Conservation (phyloP, 1,284 basidiomycete genomes). For the Cutaneotrichosporon cavernicola region DNA sequence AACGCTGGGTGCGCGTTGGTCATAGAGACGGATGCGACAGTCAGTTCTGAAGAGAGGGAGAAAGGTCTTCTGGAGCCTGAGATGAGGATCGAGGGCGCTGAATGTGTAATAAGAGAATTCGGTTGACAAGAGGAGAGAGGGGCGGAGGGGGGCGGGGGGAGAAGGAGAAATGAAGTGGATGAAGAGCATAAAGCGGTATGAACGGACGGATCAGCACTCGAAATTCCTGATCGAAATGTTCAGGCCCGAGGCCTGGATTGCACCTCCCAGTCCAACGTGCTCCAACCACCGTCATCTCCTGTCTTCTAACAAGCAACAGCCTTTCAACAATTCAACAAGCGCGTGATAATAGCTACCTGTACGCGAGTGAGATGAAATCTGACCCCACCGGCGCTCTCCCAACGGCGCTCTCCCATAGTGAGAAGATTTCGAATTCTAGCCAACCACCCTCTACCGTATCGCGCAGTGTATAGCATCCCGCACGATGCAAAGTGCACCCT, state of each 20-base stretch:
- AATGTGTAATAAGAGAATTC: neutral
- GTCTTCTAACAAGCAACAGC: neutral
- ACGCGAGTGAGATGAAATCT: neutral
- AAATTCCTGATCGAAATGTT: neutral
- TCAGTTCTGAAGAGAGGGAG: neutral
- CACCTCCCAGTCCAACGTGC: too few relatives aligned
- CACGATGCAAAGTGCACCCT: neutral
- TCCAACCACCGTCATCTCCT: too few relatives aligned
- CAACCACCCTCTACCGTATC: neutral
- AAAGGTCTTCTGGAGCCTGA: neutral
- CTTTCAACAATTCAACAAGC: neutral
- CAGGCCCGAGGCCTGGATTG: neutral
- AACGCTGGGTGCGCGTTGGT: slow-evolving; percentile 39
- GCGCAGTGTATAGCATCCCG: slow-evolving; percentile 2
- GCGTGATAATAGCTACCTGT: too few relatives aligned
- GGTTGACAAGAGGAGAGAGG: too few relatives aligned
- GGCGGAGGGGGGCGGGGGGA: too few relatives aligned
- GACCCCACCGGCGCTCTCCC: too few relatives aligned
- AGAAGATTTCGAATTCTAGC: neutral
- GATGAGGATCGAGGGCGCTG: neutral
- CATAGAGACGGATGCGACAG: neutral
- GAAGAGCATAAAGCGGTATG: too few relatives aligned
- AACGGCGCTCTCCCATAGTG: too few relatives aligned
- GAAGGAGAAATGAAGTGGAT: too few relatives aligned
- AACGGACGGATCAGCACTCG: too few relatives aligned